Percentiles rank a stretch among this genome's conserved stretches.
phyloP scores from a whole-genome alignment of 441 rosid species.

The Lagerstroemia fauriei region DNA sequence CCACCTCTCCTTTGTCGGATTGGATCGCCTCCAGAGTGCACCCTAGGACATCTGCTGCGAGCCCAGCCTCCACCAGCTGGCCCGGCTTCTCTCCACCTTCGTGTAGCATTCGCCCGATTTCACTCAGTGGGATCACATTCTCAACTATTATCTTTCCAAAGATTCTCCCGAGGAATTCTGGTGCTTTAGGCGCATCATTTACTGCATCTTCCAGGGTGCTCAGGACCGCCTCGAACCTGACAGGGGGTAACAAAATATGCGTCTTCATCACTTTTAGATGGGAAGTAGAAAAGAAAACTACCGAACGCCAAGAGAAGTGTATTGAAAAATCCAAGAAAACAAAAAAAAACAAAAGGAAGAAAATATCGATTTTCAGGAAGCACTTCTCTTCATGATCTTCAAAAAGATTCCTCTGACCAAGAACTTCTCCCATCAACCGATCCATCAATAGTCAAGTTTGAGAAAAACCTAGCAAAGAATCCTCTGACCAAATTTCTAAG shows the following conservation, averaged over 20 bases:
- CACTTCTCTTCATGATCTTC: too few relatives aligned
- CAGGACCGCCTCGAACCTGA: slow-evolving; percentile 82
- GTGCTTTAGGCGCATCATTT: slow-evolving; percentile 86
- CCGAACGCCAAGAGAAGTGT: too few relatives aligned
- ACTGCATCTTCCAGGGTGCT: slow-evolving; percentile 77
- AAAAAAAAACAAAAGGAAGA: too few relatives aligned
- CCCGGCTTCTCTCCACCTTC: slow-evolving; percentile 80
- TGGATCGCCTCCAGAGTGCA: slow-evolving; percentile 64
- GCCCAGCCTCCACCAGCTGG: slow-evolving; percentile 55
- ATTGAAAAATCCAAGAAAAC: too few relatives aligned
- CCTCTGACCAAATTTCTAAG: background rate
- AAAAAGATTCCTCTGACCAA: too few relatives aligned
- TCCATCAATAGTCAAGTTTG: background rate
- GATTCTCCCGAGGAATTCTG: slow-evolving; percentile 72
- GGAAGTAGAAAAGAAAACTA: background rate
- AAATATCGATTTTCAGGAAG: too few relatives aligned
- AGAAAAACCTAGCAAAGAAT: too few relatives aligned
- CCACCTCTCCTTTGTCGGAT: slow-evolving; percentile 61
- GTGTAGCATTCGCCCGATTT: slow-evolving; percentile 54
- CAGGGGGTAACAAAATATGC: background rate
- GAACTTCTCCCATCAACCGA: too few relatives aligned
- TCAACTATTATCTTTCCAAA: slow-evolving; percentile 57
- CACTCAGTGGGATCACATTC: slow-evolving; percentile 50
- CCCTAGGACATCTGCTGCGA: slow-evolving; percentile 84
- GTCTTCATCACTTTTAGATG: background rate